Percentiles rank a stretch among this genome's conserved stretches.
Evolutionary conservation across 345 rosid genomes (phyloP).

Genomic region (Microthlaspi erraticum): DNA sequence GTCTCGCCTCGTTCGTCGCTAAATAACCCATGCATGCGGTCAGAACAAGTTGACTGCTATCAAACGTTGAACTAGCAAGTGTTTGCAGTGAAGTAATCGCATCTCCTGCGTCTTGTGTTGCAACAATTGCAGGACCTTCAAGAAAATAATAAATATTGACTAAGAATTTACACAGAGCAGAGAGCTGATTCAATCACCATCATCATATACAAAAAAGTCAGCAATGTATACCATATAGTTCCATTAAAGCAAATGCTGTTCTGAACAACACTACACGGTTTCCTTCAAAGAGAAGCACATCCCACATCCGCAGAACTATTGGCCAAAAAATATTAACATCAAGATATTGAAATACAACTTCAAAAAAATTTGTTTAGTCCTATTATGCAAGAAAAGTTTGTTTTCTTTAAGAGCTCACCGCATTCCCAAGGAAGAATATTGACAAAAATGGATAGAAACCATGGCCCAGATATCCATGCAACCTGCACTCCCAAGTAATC

Average conservation of each 20-base stretch:
- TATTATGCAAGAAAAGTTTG: not conserved
- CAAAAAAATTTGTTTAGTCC: too few relatives aligned
- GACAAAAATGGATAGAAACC: slow-evolving; percentile 96
- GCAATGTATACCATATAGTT: slow-evolving; percentile 66
- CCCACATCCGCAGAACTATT: slow-evolving; percentile 96
- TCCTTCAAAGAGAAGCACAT: slow-evolving; percentile 93
- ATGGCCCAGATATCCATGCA: slow-evolving; percentile 94
- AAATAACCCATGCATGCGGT: slow-evolving; percentile 90
- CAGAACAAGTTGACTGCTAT: slow-evolving; percentile 93
- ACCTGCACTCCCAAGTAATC: slow-evolving; percentile 99
- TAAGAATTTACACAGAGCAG: not conserved
- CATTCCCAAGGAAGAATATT: slow-evolving; percentile 99
- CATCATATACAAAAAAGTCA: slow-evolving; percentile 9
- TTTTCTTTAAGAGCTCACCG: slow-evolving; percentile 54
- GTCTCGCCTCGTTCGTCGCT: slow-evolving; percentile 72
- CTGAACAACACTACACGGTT: slow-evolving; percentile 93
- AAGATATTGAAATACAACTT: slow-evolving; percentile 23
- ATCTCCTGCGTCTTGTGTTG: slow-evolving; percentile 92
- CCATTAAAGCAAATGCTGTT: slow-evolving; percentile 95
- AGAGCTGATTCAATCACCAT: not conserved
- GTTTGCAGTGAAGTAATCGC: slow-evolving; percentile 85
- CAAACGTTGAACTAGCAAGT: slow-evolving; percentile 93
- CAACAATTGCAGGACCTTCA: slow-evolving; percentile 85
- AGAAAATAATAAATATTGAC: slow-evolving; percentile 22
- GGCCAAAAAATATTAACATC: slow-evolving; percentile 20